Conservation (phyloP, 1,284 basidiomycete species). For the Exobasidium cylindrosporum region DNA sequence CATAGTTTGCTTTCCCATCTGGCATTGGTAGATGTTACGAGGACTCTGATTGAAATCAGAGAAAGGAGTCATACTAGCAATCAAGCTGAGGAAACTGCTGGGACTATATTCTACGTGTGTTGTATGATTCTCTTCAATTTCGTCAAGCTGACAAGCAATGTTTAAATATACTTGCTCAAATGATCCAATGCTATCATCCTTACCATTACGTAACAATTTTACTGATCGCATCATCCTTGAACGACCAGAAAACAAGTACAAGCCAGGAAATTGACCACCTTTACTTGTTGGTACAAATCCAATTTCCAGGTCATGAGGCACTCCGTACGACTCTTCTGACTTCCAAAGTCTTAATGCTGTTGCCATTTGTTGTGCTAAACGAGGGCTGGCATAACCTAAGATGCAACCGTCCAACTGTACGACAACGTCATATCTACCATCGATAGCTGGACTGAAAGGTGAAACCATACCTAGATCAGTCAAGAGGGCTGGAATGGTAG, state of each 20-base stretch:
- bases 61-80: slow-evolving; percentile 66
- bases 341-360: slow-evolving; percentile 87
- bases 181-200: slow-evolving; percentile 84
- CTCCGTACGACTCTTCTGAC: slow-evolving; percentile 72
- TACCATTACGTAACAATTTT: slow-evolving; percentile 79
- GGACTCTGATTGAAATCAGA: slow-evolving; percentile 88
- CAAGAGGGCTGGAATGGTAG: slow-evolving; percentile 78
- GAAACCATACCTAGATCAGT: slow-evolving; percentile 92
- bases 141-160: slow-evolving; percentile 84
- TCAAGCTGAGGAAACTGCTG: slow-evolving; percentile 85
- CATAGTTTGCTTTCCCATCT: slow-evolving; percentile 99
- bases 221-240: slow-evolving; percentile 98
- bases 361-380: slow-evolving; percentile 75
- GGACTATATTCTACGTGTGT: slow-evolving; percentile 87
- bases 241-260: slow-evolving; percentile 85
- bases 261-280: slow-evolving; percentile 93
- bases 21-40: slow-evolving; percentile 65
- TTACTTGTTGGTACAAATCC: slow-evolving; percentile 84
- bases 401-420: slow-evolving; percentile 92
- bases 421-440: slow-evolving; percentile 76
- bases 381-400: slow-evolving; percentile 87
- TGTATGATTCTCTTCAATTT: slow-evolving; percentile 77
- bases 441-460: slow-evolving; percentile 70
- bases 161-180: slow-evolving; percentile 99
- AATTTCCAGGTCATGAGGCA: slow-evolving; percentile 93